Conservation (phyloP, 2,329 filamentous ascomycete species). For the Stachybotrys chartarum region DNA sequence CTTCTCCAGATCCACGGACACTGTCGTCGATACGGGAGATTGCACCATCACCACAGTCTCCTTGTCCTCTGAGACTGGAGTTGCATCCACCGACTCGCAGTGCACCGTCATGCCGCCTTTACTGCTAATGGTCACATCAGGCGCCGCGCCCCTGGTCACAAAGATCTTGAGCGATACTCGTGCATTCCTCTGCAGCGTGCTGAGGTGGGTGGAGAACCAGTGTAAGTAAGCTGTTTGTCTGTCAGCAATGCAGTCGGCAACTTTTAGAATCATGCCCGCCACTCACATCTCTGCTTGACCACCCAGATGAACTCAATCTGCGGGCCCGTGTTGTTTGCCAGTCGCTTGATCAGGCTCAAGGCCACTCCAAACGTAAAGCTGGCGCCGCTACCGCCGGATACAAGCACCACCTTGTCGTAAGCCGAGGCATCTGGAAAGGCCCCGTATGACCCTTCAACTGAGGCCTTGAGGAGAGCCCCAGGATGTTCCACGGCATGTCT, state of each 20-base stretch:
- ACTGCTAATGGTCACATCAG: slow-evolving; percentile 5
- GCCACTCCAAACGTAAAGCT: slow-evolving; percentile 43
- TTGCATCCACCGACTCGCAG: slow-evolving; percentile 5
- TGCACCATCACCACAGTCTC: background rate
- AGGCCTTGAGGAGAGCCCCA: slow-evolving; percentile 38
- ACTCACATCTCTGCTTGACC: slow-evolving; percentile 27
- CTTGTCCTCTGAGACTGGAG: background rate
- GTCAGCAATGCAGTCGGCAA: background rate
- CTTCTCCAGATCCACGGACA: slow-evolving; percentile 9
- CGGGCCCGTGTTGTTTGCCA: slow-evolving; percentile 10
- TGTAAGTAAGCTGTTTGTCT: slow-evolving; percentile 21
- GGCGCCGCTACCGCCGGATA: slow-evolving; percentile 55
- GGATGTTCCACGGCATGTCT: slow-evolving; percentile 41
- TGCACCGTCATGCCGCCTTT: slow-evolving; percentile 4
- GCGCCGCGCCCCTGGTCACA: slow-evolving; percentile 20
- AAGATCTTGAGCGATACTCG: slow-evolving; percentile 24
- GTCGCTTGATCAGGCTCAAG: slow-evolving; percentile 24
- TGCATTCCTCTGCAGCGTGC: slow-evolving; percentile 18
- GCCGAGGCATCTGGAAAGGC: slow-evolving; percentile 42
- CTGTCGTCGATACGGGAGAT: background rate
- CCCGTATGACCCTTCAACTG: slow-evolving; percentile 54
- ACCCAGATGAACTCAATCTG: slow-evolving; percentile 32
- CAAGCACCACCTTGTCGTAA: slow-evolving; percentile 49
- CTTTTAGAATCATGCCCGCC: no score
- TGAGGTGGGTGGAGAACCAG: slow-evolving; percentile 30